phyloP scores from a whole-genome alignment of 257 asterid genomes.

The Catharanthus roseus region DNA sequence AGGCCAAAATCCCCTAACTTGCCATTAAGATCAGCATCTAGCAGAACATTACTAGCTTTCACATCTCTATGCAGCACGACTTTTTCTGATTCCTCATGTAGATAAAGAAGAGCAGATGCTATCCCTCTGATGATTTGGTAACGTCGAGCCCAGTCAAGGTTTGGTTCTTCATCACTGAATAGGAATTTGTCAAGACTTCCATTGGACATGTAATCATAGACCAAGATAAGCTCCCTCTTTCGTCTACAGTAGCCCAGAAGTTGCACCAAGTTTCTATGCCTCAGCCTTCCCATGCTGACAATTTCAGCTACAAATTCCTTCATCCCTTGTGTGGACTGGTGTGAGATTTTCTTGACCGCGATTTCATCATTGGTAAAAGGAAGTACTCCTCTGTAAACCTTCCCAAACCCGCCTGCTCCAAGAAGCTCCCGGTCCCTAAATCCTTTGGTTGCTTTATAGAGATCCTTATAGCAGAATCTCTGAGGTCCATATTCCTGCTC shows the following conservation, averaged over 20 bases:
- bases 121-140: conserved; percentile 59
- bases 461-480: conserved; percentile 51
- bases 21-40: conserved; percentile 45
- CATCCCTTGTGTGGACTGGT: conserved; percentile 63
- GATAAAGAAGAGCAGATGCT: conserved; percentile 54
- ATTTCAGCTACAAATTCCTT: conserved; percentile 66
- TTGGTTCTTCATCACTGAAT: conserved; percentile 29
- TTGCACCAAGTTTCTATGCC: conserved; percentile 68
- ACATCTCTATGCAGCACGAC: conserved; percentile 58
- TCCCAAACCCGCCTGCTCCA: conserved; percentile 73
- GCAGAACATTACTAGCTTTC: conserved; percentile 50
- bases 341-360: conserved; percentile 66
- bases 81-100: conserved; percentile 71
- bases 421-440: conserved; percentile 57
- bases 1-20: conserved; percentile 59
- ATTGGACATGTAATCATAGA: conserved; percentile 72
- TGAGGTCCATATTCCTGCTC: conserved; percentile 77
- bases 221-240: conserved; percentile 53
- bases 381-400: conserved; percentile 50
- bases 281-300: conserved; percentile 55
- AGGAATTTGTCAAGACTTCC: conserved; percentile 59
- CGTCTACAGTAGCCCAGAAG: conserved; percentile 68
- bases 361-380: conserved; percentile 31
- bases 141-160: conserved; percentile 55
- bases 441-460: conserved; percentile 53